Conservation (phyloP, 2,329 filamentous ascomycete species). For the Botryotinia globosa region DNA sequence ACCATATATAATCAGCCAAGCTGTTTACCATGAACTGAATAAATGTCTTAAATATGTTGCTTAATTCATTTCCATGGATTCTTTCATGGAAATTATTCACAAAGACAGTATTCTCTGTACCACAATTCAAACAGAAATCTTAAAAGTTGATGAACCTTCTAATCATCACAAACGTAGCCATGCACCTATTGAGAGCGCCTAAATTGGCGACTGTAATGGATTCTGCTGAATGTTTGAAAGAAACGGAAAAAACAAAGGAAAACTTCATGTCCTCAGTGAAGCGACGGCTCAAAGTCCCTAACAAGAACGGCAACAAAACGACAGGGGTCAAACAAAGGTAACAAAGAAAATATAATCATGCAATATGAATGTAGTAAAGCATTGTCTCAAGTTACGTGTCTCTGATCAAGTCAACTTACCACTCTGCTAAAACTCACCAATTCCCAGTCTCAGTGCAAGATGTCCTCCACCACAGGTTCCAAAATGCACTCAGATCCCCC, state of each 20-base stretch:
- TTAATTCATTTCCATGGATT: no score
- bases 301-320: background rate
- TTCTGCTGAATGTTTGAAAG: background rate
- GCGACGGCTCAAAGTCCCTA: background rate
- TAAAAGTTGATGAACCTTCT: no score
- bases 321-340: background rate
- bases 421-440: background rate
- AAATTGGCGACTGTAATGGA: fast-evolving
- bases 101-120: no score
- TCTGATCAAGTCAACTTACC: background rate
- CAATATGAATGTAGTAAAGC: no score
- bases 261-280: background rate
- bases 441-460: background rate
- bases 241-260: background rate
- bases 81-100: no score
- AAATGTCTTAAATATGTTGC: no score
- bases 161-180: no score
- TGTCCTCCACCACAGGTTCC: background rate
- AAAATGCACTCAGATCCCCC: background rate
- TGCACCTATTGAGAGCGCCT: no score
- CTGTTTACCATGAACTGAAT: no score
- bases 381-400: background rate
- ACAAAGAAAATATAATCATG: background rate
- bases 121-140: no score
- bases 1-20: no score